Conservation (phyloP, 768 basidiomycete genomes). For the Chalciporus chontae region DNA sequence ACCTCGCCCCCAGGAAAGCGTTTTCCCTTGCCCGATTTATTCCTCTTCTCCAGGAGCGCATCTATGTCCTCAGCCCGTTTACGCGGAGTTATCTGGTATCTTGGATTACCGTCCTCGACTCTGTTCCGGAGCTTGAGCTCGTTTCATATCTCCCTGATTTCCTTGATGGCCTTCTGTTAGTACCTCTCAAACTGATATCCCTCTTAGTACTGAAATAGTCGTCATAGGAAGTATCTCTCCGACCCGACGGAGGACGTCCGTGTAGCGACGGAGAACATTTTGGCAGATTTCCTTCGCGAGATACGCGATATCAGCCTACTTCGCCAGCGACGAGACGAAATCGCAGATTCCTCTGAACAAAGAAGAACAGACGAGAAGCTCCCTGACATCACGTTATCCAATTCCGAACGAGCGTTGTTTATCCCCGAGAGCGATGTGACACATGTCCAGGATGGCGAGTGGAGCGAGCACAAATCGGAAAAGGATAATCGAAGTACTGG, state of each 20-base stretch:
- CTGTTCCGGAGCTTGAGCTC: constrained; percentile 93
- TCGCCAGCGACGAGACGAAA: constrained; percentile 60
- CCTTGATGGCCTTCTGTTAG: constrained; percentile 88
- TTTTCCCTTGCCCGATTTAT: constrained; percentile 96
- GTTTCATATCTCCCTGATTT: constrained; percentile 94
- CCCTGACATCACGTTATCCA: constrained; percentile 56
- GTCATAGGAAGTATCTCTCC: constrained; percentile 81
- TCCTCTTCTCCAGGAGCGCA: constrained; percentile 87
- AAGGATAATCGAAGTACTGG: constrained; percentile 60
- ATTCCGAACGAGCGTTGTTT: constrained; percentile 55
- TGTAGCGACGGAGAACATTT: constrained; percentile 82
- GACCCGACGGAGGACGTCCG: constrained; percentile 94
- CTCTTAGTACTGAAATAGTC: constrained; percentile 4
- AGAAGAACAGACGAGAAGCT: constrained; percentile 49
- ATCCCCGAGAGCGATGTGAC: constrained; percentile 44
- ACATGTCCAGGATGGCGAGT: constrained; percentile 39
- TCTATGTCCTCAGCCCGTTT: constrained; percentile 93
- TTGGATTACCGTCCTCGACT: constrained; percentile 95
- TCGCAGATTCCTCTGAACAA: constrained; percentile 37
- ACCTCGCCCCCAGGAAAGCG: constrained; percentile 56
- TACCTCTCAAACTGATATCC: constrained; percentile 11
- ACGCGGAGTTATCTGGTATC: constrained; percentile 95
- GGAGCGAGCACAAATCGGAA: constrained; percentile 41
- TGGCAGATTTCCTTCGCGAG: constrained; percentile 88
- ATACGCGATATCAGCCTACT: constrained; percentile 82